A percentile compares a stretch with the other conserved stretches of the same genome.
These are phyloP conservation scores for Paraglomus brasilianum DNA, from an alignment of 192 early-diverging fungal genomes.

Conservation along the genomic window DNA sequence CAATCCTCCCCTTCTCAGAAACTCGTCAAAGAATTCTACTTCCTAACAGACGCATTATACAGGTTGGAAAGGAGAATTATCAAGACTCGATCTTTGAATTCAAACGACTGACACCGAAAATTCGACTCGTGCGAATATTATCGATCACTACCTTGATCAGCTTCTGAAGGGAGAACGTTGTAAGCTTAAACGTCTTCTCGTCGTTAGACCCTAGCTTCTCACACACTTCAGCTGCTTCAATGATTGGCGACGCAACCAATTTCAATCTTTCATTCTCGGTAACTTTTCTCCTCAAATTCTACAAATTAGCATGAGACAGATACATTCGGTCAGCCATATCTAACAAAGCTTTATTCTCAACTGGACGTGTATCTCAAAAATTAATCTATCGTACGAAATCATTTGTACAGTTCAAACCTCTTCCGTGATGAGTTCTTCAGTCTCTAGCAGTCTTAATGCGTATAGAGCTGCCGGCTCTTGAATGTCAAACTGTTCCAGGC, in stretches of 20 bases:
- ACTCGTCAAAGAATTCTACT: conserved; percentile 63
- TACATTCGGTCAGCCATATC: not conserved
- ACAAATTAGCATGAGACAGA: not conserved
- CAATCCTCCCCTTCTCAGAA: conserved; percentile 55
- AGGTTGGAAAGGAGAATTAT: not conserved
- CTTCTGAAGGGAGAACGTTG: conserved; percentile 63
- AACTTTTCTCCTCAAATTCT: conserved; percentile 29
- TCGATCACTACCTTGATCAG: conserved; percentile 50
- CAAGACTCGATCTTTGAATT: not conserved
- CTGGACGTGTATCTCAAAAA: too few species aligned
- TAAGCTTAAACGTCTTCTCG: conserved; percentile 55
- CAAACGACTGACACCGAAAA: not conserved
- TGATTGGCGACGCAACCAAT: conserved; percentile 29
- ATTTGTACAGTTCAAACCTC: not conserved
- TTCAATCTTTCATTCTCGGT: conserved; percentile 25
- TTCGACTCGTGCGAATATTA: not conserved
- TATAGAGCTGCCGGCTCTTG: conserved; percentile 20
- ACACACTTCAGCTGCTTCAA: conserved; percentile 30
- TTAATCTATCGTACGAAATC: too few species aligned
- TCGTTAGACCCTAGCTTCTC: conserved; percentile 39
- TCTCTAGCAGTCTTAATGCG: conserved; percentile 25
- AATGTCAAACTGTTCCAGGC: conserved; percentile 31
- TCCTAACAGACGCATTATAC: conserved; percentile 41
- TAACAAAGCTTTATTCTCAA: too few species aligned
- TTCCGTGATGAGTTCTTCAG: conserved; percentile 30